Evolutionary conservation across 108 stramenopile genomes (phyloP).

Genomic region (Bacterosira constricta): DNA sequence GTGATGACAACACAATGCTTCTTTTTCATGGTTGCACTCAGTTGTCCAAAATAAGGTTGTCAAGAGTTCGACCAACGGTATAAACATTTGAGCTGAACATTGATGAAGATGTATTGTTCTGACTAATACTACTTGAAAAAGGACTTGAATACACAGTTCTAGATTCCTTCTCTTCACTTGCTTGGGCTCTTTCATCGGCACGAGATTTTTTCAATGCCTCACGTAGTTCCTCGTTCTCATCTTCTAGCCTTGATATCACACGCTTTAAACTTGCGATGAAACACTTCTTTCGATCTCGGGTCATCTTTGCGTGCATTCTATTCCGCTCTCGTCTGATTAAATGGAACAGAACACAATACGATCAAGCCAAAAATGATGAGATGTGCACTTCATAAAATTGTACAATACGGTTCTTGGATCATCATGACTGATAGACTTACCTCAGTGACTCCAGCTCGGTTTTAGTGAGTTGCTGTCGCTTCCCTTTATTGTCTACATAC

Average conservation of each 20-base stretch:
- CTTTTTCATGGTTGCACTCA: too few species aligned
- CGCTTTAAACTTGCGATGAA: constrained; percentile 80
- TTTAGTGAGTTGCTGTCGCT: constrained; percentile 54
- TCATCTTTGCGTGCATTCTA: constrained; percentile 96
- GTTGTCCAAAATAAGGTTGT: too few species aligned
- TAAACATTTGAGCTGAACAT: not conserved
- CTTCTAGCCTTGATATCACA: constrained; percentile 83
- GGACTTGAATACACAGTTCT: not conserved
- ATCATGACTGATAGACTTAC: constrained; percentile 45
- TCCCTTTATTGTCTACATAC: constrained; percentile 67
- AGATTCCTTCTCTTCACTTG: not conserved
- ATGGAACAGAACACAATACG: too few species aligned
- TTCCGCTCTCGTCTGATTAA: constrained; percentile 88
- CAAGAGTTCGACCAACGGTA: not conserved
- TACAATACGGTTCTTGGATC: not conserved
- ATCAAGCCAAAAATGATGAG: constrained; percentile 7
- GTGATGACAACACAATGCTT: too few species aligned
- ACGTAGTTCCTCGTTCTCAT: constrained; percentile 59
- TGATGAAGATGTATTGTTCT: not conserved
- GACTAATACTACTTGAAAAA: not conserved
- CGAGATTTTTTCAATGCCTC: constrained; percentile 47
- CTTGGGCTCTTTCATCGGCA: not conserved
- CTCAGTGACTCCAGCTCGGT: constrained; percentile 68
- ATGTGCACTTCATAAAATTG: not conserved
- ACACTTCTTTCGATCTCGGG: constrained; percentile 89